Percentiles rank a stretch among this genome's conserved stretches.
phyloP scores from a whole-genome alignment of 2,329 filamentous ascomycete species.

The Fusarium mundagurra region DNA sequence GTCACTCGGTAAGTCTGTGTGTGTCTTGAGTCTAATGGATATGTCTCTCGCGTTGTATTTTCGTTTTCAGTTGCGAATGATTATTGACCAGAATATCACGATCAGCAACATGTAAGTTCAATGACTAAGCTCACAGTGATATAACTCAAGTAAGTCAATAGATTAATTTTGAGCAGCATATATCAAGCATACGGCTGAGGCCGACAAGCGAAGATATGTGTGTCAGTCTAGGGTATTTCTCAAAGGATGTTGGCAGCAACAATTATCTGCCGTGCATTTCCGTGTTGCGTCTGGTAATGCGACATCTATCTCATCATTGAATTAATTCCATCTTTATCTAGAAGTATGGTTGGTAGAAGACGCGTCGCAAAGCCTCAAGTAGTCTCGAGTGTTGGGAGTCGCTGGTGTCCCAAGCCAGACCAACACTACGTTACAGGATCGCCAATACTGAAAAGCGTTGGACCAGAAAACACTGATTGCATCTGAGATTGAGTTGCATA shows the following conservation, averaged over 20 bases:
- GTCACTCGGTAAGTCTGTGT: neutral
- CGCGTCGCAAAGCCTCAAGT: too few relatives aligned
- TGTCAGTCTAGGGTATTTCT: neutral
- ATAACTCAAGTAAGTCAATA: too few relatives aligned
- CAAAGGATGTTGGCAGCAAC: neutral
- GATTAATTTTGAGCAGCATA: too few relatives aligned
- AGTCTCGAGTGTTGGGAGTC: neutral
- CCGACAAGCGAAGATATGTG: neutral
- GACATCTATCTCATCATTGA: neutral
- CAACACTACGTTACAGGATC: neutral
- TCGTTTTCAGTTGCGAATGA: neutral
- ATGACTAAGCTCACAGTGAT: too few relatives aligned
- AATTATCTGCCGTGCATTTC: neutral
- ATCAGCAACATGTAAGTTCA: neutral
- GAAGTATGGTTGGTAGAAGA: neutral
- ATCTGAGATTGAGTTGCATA: rapidly evolving
- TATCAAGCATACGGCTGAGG: neutral
- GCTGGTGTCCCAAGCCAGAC: too few relatives aligned
- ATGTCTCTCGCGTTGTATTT: neutral
- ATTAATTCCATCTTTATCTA: neutral
- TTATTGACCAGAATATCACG: neutral
- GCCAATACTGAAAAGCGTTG: too few relatives aligned
- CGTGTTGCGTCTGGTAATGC: neutral
- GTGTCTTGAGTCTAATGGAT: neutral
- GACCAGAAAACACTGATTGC: rapidly evolving